phyloP scores from a whole-genome alignment of 2,329 filamentous ascomycete genomes.

The Paecilomyces fulvus region DNA sequence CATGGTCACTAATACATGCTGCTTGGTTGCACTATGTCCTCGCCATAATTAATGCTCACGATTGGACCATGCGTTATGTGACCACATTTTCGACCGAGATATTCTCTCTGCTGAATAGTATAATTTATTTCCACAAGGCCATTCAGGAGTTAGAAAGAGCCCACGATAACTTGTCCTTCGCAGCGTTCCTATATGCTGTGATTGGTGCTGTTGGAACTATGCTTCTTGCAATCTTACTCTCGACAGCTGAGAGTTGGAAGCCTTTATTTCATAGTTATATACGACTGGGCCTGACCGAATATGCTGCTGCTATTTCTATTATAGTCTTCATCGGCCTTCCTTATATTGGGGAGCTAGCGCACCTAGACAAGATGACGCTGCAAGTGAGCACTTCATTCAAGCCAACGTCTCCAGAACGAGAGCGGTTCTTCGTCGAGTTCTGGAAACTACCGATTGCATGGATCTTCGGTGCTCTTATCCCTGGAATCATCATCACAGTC shows the following conservation, averaged over 20 bases:
- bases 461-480: slow-evolving; percentile 55
- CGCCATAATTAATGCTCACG: slow-evolving; percentile 58
- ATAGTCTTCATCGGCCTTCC: slow-evolving; percentile 58
- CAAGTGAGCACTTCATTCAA: slow-evolving; percentile 48
- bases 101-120: slow-evolving; percentile 57
- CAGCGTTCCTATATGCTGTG: slow-evolving; percentile 56
- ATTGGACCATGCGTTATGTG: slow-evolving; percentile 64
- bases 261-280: slow-evolving; percentile 55
- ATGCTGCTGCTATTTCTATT: slow-evolving; percentile 59
- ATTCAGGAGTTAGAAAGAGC: slow-evolving; percentile 55
- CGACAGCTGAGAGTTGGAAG: slow-evolving; percentile 53
- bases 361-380: slow-evolving; percentile 51
- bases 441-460: slow-evolving; percentile 53
- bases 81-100: slow-evolving; percentile 60
- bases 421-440: slow-evolving; percentile 53
- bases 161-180: slow-evolving; percentile 48
- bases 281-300: slow-evolving; percentile 53
- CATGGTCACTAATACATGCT: slow-evolving; percentile 58
- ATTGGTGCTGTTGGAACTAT: slow-evolving; percentile 58
- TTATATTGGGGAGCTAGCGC: slow-evolving; percentile 50
- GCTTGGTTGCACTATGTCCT: slow-evolving; percentile 58
- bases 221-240: slow-evolving; percentile 53
- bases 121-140: slow-evolving; percentile 62
- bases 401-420: slow-evolving; percentile 48
- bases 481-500: slow-evolving; percentile 55